Evolutionary conservation across 2,329 filamentous ascomycete genomes (phyloP).

Genomic region (Penicillium sp.): DNA sequence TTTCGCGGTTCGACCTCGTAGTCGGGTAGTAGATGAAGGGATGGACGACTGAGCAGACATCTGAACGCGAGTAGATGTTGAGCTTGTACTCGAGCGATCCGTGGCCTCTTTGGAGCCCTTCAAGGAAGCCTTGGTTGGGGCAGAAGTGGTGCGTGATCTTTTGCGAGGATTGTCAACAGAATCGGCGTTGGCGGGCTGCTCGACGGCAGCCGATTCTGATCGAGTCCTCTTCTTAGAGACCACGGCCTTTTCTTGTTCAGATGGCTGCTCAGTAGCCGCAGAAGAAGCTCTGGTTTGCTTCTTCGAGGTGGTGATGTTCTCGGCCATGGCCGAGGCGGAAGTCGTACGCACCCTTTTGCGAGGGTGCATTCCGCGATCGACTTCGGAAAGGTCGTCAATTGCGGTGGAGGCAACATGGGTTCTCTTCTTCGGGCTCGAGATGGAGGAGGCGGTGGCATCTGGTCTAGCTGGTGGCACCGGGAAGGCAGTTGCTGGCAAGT

Average conservation of each 20-base stretch:
- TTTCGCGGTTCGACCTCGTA: not conserved
- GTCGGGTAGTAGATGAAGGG: not conserved
- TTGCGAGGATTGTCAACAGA: too few relatives aligned
- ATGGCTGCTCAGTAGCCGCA: not conserved
- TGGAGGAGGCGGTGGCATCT: not conserved
- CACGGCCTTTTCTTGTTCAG: too few relatives aligned
- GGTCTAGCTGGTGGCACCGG: conserved; percentile 5
- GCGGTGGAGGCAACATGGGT: conserved; percentile 9
- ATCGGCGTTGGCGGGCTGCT: too few relatives aligned
- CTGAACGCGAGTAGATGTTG: too few relatives aligned
- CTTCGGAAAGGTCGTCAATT: conserved; percentile 5
- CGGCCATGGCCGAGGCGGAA: conserved; percentile 1
- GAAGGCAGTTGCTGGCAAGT: conserved; percentile 23
- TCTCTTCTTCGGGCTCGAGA: conserved; percentile 3
- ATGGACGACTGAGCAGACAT: not conserved
- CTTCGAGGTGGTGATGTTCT: not conserved
- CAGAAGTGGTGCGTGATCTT: too few relatives aligned
- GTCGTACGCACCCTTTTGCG: conserved; percentile 3
- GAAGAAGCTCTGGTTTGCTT: not conserved
- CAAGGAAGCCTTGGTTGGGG: too few relatives aligned
- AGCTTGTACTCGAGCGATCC: too few relatives aligned
- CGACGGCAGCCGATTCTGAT: too few relatives aligned
- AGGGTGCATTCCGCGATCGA: not conserved
- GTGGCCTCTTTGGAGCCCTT: too few relatives aligned
- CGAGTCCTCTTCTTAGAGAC: conserved; percentile 4